These are phyloP conservation scores for Golovinomyces cichoracearum DNA, from an alignment of 2,329 filamentous ascomycete genomes.

Conservation along the genomic window DNA sequence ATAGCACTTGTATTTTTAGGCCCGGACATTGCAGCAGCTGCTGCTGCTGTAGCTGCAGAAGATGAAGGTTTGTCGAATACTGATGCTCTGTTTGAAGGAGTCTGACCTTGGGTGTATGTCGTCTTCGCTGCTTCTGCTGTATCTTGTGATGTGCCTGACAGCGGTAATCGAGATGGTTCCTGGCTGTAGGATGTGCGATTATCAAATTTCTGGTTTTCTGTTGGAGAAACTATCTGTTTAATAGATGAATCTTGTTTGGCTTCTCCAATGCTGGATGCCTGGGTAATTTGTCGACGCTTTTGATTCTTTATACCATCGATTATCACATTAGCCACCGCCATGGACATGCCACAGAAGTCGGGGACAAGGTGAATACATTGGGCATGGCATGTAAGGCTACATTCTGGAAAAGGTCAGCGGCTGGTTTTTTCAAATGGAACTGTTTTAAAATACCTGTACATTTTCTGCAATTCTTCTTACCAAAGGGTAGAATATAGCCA, in stretches of 20 bases:
- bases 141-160: conserved; percentile 17
- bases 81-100: conserved; percentile 21
- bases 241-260: conserved; percentile 10
- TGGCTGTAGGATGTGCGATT: conserved; percentile 12
- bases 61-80: conserved; percentile 27
- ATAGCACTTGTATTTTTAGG: conserved; percentile 7
- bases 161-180: conserved; percentile 11
- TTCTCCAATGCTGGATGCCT: conserved; percentile 10
- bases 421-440: neutral
- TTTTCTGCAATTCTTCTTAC: conserved; percentile 81
- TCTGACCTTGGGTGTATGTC: conserved; percentile 28
- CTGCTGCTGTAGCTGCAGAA: conserved; percentile 27
- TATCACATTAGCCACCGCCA: conserved; percentile 89
- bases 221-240: conserved; percentile 6
- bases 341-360: conserved; percentile 98
- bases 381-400: conserved; percentile 69
- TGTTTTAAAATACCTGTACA: conserved; percentile 40
- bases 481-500: conserved; percentile 81
- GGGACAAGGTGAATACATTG: conserved; percentile 85
- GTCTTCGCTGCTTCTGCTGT: conserved; percentile 34
- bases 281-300: conserved; percentile 32
- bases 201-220: conserved; percentile 5
- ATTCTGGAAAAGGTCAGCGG: conserved; percentile 35
- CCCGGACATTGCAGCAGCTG: conserved; percentile 32
- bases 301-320: conserved; percentile 60